Evolutionary conservation across 2,329 filamentous ascomycete species (phyloP), one percentile per base, ranked within the genome.

Genomic region (Zymoseptoria tritici): DNA sequence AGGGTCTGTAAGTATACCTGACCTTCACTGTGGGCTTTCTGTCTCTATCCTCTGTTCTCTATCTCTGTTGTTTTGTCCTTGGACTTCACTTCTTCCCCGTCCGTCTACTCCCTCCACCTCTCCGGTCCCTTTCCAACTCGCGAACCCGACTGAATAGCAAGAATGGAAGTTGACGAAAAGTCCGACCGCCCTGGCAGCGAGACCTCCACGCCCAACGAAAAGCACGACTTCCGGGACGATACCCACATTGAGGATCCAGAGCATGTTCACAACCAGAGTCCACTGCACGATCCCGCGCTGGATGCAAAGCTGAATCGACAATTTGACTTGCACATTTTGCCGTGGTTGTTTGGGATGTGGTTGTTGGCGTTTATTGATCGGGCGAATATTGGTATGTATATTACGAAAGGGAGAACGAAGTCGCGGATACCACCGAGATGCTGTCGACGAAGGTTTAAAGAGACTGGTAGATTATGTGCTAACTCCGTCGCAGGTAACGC

Each of bases 341-440:
- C 77, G 2, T 78, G 74, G 75, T 68, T 79, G 4, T 79, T 78
- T 49, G 70, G 71, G 11, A 70, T 79, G 22, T 79, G 76, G 75
- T 71, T 79, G 3, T 70, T 78, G 13, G 74, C 77, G 9, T 78
- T 78, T 68, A 78, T 79, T 58, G 77, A 79, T 62, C 68, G 76
- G 20, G 67, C 64, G 26, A 68, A 68, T 46, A 66, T 65, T 49
- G 62, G 63, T 64, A 29, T 24, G 63, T 61, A 19, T 61, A n/a
- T 9, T 5, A 6, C 6, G 13, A n/a, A 46, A 5, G 36, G 13
- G 13, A 46, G 36, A 46, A 42, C 11, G 22, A 24, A 24, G 22
- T 24, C 22, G 22, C 22, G 22, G 4, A 24, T 24, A 24, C 22
- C 22, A 24, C 4, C 22, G 22, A 24, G 22, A 24, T 24, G 22